Conservation (phyloP, 2,329 filamentous ascomycete species). For the Akanthomyces dipterigenus region DNA sequence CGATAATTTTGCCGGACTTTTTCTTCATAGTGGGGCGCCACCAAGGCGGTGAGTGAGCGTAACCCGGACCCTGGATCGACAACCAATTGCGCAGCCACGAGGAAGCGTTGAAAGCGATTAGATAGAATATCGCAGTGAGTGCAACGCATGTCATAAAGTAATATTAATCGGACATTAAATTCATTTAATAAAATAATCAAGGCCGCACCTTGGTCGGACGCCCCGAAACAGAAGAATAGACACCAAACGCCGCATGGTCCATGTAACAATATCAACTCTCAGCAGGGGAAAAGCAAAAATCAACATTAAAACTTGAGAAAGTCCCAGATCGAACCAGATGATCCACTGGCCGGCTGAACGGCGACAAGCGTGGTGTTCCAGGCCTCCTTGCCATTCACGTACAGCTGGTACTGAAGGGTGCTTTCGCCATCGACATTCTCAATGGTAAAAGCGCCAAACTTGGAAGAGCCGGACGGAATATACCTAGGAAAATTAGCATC, state of each 20-base stretch:
- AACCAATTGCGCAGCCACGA: background rate
- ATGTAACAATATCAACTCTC: background rate
- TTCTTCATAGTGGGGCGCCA: conserved; percentile 1
- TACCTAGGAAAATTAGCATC: conserved; percentile 43
- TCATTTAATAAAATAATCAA: background rate
- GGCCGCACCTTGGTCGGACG: background rate
- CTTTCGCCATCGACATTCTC: conserved; percentile 59
- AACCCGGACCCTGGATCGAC: background rate
- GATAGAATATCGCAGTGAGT: background rate
- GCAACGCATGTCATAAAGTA: too few relatives aligned
- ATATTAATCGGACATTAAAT: background rate
- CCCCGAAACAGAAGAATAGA: background rate
- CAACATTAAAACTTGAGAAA: conserved; percentile 25
- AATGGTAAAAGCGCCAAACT: conserved; percentile 72
- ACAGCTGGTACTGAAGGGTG: conserved; percentile 72
- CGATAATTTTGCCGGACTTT: conserved; percentile 4
- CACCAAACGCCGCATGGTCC: conserved; percentile 2
- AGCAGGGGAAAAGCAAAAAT: background rate
- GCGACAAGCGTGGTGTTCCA: conserved; percentile 61
- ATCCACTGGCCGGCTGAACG: conserved; percentile 23
- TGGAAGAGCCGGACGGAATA: conserved; percentile 77
- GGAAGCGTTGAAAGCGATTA: background rate
- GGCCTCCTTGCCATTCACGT: conserved; percentile 69
- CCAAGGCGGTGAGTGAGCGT: conserved; percentile 1
- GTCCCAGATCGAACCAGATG: conserved; percentile 39